These are phyloP conservation scores for Bruguiera gymnorhiza DNA, from an alignment of 345 rosid species.

Conservation along the genomic window DNA sequence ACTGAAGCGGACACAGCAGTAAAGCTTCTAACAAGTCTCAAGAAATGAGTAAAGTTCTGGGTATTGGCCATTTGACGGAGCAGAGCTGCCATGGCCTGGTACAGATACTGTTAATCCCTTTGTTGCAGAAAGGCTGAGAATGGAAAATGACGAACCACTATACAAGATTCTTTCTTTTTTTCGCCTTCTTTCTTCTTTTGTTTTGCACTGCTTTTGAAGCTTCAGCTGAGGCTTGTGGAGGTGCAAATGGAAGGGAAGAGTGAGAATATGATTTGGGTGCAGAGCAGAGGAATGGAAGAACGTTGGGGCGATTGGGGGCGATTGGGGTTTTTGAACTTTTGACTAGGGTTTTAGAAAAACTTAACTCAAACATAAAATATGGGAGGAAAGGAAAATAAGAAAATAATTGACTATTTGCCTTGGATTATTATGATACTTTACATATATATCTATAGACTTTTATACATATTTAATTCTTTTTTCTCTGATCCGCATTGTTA, in stretches of 20 bases:
- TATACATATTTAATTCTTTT: too few relatives aligned
- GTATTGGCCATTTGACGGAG: slow-evolving; percentile 26
- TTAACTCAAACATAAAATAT: too few relatives aligned
- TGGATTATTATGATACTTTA: too few relatives aligned
- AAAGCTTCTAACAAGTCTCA: slow-evolving; percentile 23
- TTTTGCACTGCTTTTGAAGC: neutral
- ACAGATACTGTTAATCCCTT: neutral
- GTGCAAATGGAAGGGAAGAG: neutral
- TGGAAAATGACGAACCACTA: slow-evolving; percentile 11
- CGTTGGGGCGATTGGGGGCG: neutral
- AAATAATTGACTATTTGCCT: too few relatives aligned
- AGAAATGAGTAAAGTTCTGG: slow-evolving; percentile 16
- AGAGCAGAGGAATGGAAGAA: neutral
- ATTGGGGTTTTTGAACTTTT: neutral
- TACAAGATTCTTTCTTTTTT: slow-evolving; percentile 2
- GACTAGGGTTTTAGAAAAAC: neutral
- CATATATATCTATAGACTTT: too few relatives aligned
- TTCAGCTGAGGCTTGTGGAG: neutral
- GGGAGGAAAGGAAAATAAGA: too few relatives aligned
- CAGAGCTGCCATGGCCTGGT: slow-evolving; percentile 28
- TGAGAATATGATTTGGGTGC: neutral
- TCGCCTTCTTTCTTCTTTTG: too few relatives aligned
- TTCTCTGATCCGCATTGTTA: too few relatives aligned
- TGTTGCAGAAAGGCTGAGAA: neutral
- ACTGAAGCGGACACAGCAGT: slow-evolving; percentile 26